These are phyloP conservation scores for Microcos paniculata DNA, from an alignment of 345 rosid genomes.

Conservation along the genomic window DNA sequence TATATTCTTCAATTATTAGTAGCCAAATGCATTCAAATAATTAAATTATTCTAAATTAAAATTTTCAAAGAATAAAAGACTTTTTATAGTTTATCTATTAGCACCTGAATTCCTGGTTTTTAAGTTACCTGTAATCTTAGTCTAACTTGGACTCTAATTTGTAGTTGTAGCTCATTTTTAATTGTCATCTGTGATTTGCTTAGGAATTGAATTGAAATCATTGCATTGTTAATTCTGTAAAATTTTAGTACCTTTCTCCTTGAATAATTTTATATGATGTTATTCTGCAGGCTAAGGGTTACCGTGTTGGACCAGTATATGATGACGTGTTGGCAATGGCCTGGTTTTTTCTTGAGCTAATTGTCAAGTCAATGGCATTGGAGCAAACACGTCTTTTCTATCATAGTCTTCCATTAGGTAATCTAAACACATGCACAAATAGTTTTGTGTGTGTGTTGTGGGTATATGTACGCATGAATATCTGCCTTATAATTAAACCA, in stretches of 20 bases:
- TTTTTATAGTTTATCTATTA: background rate
- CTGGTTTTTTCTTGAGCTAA: constrained; percentile 98
- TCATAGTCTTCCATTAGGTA: constrained; percentile 91
- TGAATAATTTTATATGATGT: background rate
- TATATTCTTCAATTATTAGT: too few relatives aligned
- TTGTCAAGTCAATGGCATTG: constrained; percentile 97
- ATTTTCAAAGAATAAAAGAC: background rate
- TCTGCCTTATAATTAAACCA: background rate
- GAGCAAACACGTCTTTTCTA: constrained; percentile 91
- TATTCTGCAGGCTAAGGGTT: constrained; percentile 91
- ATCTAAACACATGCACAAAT: background rate
- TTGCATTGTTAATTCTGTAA: background rate
- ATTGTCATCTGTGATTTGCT: constrained; percentile 11
- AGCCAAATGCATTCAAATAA: background rate
- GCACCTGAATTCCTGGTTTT: background rate
- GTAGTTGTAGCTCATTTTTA: background rate
- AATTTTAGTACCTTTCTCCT: background rate
- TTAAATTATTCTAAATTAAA: background rate
- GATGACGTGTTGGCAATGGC: constrained; percentile 99
- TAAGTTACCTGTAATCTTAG: background rate
- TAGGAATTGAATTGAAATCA: background rate
- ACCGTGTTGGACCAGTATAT: constrained; percentile 99
- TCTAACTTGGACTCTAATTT: background rate
- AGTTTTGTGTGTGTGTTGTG: background rate
- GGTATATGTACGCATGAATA: background rate